Base-by-base conservation (phyloP, 2,329 filamentous ascomycete genomes). In the Neocatenulostroma microsporum region DNA sequence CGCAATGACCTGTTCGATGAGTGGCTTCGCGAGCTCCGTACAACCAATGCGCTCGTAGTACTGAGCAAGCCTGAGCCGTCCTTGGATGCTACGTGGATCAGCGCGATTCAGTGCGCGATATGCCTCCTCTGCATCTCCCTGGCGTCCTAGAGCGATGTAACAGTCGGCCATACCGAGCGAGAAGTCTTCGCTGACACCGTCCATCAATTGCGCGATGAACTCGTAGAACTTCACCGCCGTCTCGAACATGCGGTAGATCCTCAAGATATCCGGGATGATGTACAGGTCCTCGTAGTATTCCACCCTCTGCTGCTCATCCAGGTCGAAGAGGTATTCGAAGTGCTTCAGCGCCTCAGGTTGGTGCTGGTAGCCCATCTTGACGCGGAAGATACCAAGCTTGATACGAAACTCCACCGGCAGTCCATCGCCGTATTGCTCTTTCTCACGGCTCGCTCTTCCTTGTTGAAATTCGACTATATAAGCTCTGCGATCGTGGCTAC, bases 371-470 rank as follows among this genome's bases (percentile, higher is more conserved):
- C 76, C 78, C 41, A 85, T 67, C 37, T 77, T 79, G 23, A 94
- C 63, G n/a, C 91, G 78, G 55, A 86, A 89, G 3, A 89, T 66
- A 3, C 84, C 89, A 45, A 98, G 66, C 55, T 89, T 91, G 20
- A 85, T 75, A 14, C 89, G 79, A 27, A 98, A 67, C 48, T 95
- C 87, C 4, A 88, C 60, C 0, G 88, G 89, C 25, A 95, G 66
- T 1, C 79, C 77, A 25, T 72, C 60, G 0, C 85, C 87, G 57
- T 94, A 94, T 0, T 70, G 66, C 3, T 62, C 53, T 1, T 72
- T 66, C 54, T 76, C 76, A 9, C 41, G 45, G 37, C 51, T 55
- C 21, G 48, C 45, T 29, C 61, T 62, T 3, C 63, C 70, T 4
- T 70, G 65, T 7, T 69, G 61, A 55, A 82, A 94, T 1, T 73